Evolutionary conservation across 768 basidiomycete genomes (phyloP).

Genomic region (Coprinopsis marcescibilis): DNA sequence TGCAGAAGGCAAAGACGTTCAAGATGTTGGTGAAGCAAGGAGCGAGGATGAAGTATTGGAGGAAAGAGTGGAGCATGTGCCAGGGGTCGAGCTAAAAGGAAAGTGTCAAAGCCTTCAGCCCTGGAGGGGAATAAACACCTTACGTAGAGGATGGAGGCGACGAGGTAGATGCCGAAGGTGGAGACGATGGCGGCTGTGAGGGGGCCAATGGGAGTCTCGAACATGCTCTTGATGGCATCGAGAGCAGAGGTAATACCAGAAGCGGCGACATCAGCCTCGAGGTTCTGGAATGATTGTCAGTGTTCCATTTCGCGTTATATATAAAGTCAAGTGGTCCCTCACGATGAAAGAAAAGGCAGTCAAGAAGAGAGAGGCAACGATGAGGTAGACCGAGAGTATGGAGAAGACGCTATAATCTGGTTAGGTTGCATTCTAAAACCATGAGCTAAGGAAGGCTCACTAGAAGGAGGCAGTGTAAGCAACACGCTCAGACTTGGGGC

Average conservation of each 20-base stretch:
- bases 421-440: neutral
- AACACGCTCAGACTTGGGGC: constrained; percentile 82
- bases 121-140: constrained; percentile 25
- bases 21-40: constrained; percentile 92
- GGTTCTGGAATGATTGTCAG: constrained; percentile 30
- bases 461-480: constrained; percentile 71
- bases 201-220: constrained; percentile 71
- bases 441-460: constrained; percentile 25
- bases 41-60: constrained; percentile 84
- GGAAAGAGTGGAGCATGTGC: constrained; percentile 94
- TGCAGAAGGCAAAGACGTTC: constrained; percentile 96
- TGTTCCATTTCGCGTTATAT: neutral
- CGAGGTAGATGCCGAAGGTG: constrained; percentile 83
- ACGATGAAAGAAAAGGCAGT: constrained; percentile 76
- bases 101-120: neutral
- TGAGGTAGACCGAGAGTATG: constrained; percentile 73
- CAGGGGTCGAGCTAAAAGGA: constrained; percentile 68
- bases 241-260: constrained; percentile 32
- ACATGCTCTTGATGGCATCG: constrained; percentile 55
- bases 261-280: constrained; percentile 26
- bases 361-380: constrained; percentile 81
- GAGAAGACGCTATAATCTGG: constrained; percentile 71
- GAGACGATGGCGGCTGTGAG: constrained; percentile 83
- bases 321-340: too few species aligned
- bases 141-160: constrained; percentile 79